Evolutionary conservation across 768 basidiomycete species (phyloP), one percentile per base, ranked within the genome.

Genomic region (Mycena chlorophos): DNA sequence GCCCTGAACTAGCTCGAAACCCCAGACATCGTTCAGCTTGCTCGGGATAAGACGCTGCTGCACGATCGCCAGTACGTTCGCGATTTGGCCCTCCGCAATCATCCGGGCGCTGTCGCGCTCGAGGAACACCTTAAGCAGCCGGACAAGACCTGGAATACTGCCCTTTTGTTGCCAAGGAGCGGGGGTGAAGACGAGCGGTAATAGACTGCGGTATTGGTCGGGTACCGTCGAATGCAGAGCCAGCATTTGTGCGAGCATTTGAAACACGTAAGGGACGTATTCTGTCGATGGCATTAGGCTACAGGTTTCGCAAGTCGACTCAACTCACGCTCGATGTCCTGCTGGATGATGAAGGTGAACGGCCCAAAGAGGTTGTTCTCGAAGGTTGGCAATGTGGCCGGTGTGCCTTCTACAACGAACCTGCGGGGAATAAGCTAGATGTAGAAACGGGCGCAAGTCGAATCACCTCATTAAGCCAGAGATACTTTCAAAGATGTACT

Each of bases 241-340:
- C 27, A 99, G 87, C 81, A 99, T 94, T 66, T 98, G 97, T 0
- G 94, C 89, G 42, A 98, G 84, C 62, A 99, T 83, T 67, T 99
- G 97, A 80, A 98, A 98, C 52, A 91, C 89, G 69, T 97, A 99
- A 3, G 97, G 96, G 45, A 98, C 87, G 67, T 97, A 98, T 75
- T 98, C 96, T 94, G 20, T 42, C n/a, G 8, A 14, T 42, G 13
- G 13, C n/a, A 42, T 70, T 3, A 22, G 8, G 45, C n/a, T 14
- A 13, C 2, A 30, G 38, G 37, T 20, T 46, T 13, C 49, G 49
- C 10, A 47, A 49, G 39, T 14, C 28, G 53, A 29, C 19, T 23
- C 13, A 1, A 52, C 87, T 62, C 66, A 95, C 94, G 94, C 58
- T 94, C 88, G 37, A 98, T 93, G 62, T 99, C 96, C 62, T 94